Percentiles rank a stretch among this genome's conserved stretches.
Evolutionary conservation across 2,329 filamentous ascomycete genomes (phyloP).

Genomic region (Mollisia scopiformis): DNA sequence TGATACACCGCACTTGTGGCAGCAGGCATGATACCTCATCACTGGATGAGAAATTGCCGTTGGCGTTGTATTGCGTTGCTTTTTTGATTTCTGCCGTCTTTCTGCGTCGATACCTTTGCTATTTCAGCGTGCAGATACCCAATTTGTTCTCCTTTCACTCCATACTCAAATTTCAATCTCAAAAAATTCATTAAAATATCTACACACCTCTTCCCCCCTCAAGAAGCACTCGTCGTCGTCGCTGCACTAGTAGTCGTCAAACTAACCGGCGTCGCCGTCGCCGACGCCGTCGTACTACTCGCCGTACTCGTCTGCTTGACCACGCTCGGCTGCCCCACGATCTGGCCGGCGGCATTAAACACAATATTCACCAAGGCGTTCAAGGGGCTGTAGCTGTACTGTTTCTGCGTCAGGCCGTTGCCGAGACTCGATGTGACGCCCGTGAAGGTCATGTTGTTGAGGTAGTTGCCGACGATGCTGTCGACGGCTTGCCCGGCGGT

Average conservation of each 20-base stretch:
- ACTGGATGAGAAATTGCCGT: no score
- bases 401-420: conserved; percentile 49
- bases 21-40: no score
- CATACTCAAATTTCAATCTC: background rate
- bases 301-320: background rate
- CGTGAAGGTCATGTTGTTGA: conserved; percentile 60
- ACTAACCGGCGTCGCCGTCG: background rate
- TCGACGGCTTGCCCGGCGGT: conserved; percentile 47
- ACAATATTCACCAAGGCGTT: conserved; percentile 55
- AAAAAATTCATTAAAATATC: background rate
- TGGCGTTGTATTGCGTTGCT: no score
- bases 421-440: conserved; percentile 33
- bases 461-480: conserved; percentile 60
- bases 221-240: background rate
- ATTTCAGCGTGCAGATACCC: background rate
- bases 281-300: background rate
- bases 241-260: background rate
- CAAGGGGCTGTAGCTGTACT: conserved; percentile 53
- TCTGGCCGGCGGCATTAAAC: conserved; percentile 5
- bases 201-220: background rate
- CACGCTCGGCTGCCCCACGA: background rate
- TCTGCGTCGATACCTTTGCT: no score
- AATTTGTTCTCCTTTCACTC: background rate
- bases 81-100: no score
- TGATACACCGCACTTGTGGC: no score